A percentile compares a stretch with the other conserved stretches of the same genome.
These are phyloP conservation scores for Rhizomucor pusillus DNA, from an alignment of 371 early-diverging fungal species.

Conservation along the genomic window DNA sequence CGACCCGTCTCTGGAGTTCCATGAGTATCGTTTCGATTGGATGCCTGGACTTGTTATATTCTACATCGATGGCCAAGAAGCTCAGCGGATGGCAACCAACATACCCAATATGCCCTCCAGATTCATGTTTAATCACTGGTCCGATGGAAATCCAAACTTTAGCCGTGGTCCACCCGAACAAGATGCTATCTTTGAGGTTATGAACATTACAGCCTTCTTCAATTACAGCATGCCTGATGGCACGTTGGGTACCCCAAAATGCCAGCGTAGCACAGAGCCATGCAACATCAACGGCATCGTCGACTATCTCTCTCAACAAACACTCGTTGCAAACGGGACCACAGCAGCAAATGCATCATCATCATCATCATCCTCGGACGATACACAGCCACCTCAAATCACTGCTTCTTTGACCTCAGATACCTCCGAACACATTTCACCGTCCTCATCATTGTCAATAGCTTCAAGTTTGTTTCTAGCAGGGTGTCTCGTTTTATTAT, in stretches of 20 bases:
- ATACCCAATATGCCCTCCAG: constrained; percentile 23
- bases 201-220: constrained; percentile 20
- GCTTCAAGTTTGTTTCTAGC: no score
- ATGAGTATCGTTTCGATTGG: constrained; percentile 39
- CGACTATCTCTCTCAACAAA: background rate
- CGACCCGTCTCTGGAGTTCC: constrained; percentile 25
- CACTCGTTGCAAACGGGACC: background rate
- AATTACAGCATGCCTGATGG: constrained; percentile 10
- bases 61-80: constrained; percentile 26
- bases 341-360: background rate
- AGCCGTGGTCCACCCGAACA: constrained; percentile 26
- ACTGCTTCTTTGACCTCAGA: no score
- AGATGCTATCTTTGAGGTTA: constrained; percentile 16
- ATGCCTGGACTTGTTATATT: constrained; percentile 17
- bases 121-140: constrained; percentile 34
- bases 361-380: background rate
- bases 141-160: constrained; percentile 34
- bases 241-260: background rate
- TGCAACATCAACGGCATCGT: background rate
- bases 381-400: no score
- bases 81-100: constrained; percentile 17
- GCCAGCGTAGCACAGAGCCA: background rate
- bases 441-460: no score
- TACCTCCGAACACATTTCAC: no score
- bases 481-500: no score